Percentiles rank a stretch among this genome's conserved stretches.
These are phyloP conservation scores for Pythium aquatile DNA, from an alignment of 352 stramenopile species.

Conservation along the genomic window DNA sequence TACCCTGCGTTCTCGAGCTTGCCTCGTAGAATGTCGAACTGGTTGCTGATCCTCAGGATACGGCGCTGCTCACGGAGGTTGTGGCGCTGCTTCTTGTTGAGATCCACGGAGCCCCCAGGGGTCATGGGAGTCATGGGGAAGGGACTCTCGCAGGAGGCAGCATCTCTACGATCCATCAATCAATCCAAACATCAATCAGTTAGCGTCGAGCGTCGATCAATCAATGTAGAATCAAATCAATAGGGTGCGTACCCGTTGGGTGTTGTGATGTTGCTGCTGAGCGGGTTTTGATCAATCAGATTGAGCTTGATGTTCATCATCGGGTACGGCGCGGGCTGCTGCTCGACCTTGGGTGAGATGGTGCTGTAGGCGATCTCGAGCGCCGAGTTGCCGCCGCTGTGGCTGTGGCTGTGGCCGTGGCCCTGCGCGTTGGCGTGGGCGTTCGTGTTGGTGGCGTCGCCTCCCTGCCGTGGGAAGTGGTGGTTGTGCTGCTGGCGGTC, in stretches of 20 bases:
- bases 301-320: constrained; percentile 89
- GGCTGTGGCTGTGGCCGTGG: background rate
- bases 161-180: constrained; percentile 24
- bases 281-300: constrained; percentile 71
- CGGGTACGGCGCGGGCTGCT: constrained; percentile 39
- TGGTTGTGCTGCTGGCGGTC: constrained; percentile 7
- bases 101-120: constrained; percentile 48
- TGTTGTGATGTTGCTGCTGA: constrained; percentile 41
- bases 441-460: background rate
- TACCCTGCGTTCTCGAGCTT: constrained; percentile 76
- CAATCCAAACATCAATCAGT: background rate
- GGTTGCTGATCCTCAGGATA: constrained; percentile 82
- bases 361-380: constrained; percentile 82
- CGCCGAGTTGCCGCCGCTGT: constrained; percentile 23
- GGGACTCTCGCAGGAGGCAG: constrained; percentile 69
- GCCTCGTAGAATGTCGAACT: constrained; percentile 77
- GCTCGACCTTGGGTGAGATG: constrained; percentile 73
- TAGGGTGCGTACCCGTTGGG: constrained; percentile 28
- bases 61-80: constrained; percentile 80
- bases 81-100: constrained; percentile 86
- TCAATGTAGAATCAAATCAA: background rate
- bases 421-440: background rate
- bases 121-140: constrained; percentile 59
- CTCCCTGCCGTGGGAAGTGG: background rate
- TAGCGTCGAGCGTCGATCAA: background rate